Percentiles rank a stretch among this genome's conserved stretches.
Evolutionary conservation across 495 filamentous ascomycete species (phyloP).

Genomic region (Penicillium crystallinum): DNA sequence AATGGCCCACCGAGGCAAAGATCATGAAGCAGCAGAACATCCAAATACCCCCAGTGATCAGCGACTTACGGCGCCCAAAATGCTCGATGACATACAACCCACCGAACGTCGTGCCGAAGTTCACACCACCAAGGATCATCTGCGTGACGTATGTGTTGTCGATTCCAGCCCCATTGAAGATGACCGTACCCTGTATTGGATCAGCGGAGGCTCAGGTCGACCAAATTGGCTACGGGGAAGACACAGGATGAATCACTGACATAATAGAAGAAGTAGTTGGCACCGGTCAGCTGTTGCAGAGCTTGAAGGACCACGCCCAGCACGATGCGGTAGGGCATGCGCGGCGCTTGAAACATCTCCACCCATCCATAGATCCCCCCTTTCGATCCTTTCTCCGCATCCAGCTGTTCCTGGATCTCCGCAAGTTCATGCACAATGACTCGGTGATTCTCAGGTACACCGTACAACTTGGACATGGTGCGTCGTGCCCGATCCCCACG

Average conservation of each 20-base stretch:
- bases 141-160: slow-evolving; percentile 62
- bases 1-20: slow-evolving; percentile 64
- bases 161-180: slow-evolving; percentile 64
- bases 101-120: slow-evolving; percentile 63
- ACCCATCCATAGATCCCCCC: slow-evolving; percentile 28
- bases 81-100: slow-evolving; percentile 66
- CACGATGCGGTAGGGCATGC: slow-evolving; percentile 63
- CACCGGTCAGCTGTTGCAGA: slow-evolving; percentile 35
- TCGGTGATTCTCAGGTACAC: slow-evolving; percentile 54
- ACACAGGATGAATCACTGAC: slow-evolving; percentile 24
- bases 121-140: slow-evolving; percentile 68
- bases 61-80: slow-evolving; percentile 59
- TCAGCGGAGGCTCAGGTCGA: slow-evolving; percentile 25
- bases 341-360: slow-evolving; percentile 57
- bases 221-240: not conserved
- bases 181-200: slow-evolving; percentile 51
- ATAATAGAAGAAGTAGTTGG: slow-evolving; percentile 69
- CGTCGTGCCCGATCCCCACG: slow-evolving; percentile 53
- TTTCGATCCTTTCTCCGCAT: slow-evolving; percentile 44
- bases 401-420: slow-evolving; percentile 53
- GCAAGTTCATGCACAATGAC: slow-evolving; percentile 63
- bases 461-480: slow-evolving; percentile 65
- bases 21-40: slow-evolving; percentile 68
- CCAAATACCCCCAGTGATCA: slow-evolving; percentile 62
- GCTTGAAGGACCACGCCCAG: slow-evolving; percentile 61